Conservation (phyloP, 2,329 filamentous ascomycete genomes). For the Colletotrichum lini region DNA sequence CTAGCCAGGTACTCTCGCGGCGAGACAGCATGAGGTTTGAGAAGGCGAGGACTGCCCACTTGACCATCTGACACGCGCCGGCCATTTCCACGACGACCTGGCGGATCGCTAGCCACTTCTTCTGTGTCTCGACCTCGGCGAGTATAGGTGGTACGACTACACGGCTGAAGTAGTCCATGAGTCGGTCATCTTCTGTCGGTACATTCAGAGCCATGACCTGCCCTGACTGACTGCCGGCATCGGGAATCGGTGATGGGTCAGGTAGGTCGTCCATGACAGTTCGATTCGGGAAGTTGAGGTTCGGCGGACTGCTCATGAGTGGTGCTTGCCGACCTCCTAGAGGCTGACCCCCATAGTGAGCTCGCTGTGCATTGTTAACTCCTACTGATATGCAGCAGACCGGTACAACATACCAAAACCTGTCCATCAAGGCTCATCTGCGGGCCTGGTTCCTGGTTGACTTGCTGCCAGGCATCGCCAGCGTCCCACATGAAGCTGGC, state of each 20-base stretch:
- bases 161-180: conserved; percentile 64
- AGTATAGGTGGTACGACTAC: conserved; percentile 67
- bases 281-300: conserved; percentile 23
- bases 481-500: conserved; percentile 65
- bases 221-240: conserved; percentile 24
- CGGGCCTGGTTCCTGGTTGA: conserved; percentile 35
- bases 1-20: conserved; percentile 49
- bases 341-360: background rate
- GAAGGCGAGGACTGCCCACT: conserved; percentile 65
- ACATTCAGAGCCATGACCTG: conserved; percentile 14
- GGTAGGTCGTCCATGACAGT: conserved; percentile 20
- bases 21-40: conserved; percentile 61
- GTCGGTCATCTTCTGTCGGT: conserved; percentile 31
- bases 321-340: conserved; percentile 8
- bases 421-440: conserved; percentile 33
- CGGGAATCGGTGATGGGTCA: conserved; percentile 17
- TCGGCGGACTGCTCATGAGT: conserved; percentile 22
- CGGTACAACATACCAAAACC: conserved; percentile 4
- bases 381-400: background rate
- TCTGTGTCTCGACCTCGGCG: conserved; percentile 66
- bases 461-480: conserved; percentile 53
- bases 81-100: conserved; percentile 64
- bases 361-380: conserved; percentile 5
- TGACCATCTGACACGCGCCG: conserved; percentile 61
- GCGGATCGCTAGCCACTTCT: conserved; percentile 65